Evolutionary conservation across 371 early-diverging fungal genomes (phyloP).

Genomic region (Mucor plumbeus): DNA sequence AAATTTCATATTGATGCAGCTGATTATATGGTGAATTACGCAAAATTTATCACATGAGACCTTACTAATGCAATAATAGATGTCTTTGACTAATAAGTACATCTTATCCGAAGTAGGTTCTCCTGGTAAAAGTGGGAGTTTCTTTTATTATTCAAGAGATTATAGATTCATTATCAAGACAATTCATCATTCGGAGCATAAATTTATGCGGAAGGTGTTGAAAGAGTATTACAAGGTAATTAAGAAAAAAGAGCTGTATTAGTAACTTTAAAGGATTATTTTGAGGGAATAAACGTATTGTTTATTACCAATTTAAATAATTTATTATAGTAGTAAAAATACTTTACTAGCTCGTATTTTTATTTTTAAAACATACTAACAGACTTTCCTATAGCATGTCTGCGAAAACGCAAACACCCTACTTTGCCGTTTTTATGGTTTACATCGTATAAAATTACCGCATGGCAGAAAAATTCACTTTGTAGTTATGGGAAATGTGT

Average conservation of each 20-base stretch:
- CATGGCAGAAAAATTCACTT: slow-evolving; percentile 94
- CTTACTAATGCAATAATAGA: slow-evolving; percentile 36
- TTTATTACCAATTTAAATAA: not conserved
- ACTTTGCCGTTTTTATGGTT: slow-evolving; percentile 91
- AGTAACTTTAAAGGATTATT: too few relatives aligned
- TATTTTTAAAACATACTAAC: too few relatives aligned
- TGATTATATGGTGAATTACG: slow-evolving; percentile 80
- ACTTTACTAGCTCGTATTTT: too few relatives aligned
- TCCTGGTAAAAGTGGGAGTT: slow-evolving; percentile 94
- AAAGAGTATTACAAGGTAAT: slow-evolving; percentile 80
- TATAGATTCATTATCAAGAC: slow-evolving; percentile 99
- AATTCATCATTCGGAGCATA: slow-evolving; percentile 91
- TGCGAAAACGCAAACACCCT: slow-evolving; percentile 90
- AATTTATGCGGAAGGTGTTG: slow-evolving; percentile 85
- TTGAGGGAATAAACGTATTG: not conserved
- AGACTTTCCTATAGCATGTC: slow-evolving; percentile 68
- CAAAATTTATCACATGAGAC: not conserved
- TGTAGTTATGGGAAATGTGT: slow-evolving; percentile 98
- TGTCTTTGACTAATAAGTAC: slow-evolving; percentile 94
- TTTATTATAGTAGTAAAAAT: not conserved
- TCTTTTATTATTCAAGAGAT: slow-evolving; percentile 96
- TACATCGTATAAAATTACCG: slow-evolving; percentile 95
- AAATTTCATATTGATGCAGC: slow-evolving; percentile 86
- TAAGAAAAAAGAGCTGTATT: not conserved
- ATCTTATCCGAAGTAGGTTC: slow-evolving; percentile 92